Evolutionary conservation across 495 filamentous ascomycete species (phyloP).

Genomic region (Trichodelitschia bisporula): DNA sequence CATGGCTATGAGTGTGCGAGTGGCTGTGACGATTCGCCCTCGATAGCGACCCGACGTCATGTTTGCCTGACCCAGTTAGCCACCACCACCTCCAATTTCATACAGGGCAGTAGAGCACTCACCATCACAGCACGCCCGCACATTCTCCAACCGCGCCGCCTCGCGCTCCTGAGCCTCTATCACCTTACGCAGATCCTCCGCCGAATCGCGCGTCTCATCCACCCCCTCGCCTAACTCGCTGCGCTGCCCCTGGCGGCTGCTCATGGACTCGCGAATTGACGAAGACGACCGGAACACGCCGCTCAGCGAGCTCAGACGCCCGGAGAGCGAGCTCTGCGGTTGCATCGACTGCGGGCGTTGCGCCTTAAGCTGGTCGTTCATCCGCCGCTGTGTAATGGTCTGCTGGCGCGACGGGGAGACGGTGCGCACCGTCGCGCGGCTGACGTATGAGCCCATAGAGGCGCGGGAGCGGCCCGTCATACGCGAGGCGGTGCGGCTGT

Average conservation of each 20-base stretch:
- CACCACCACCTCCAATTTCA: conserved; percentile 1
- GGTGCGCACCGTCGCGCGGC: conserved; percentile 32
- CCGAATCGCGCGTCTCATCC: conserved; percentile 34
- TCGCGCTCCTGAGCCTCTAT: conserved; percentile 53
- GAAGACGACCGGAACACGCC: conserved; percentile 7
- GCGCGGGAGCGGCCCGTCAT: conserved; percentile 29
- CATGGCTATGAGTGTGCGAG: too few relatives aligned
- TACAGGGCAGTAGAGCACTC: conserved; percentile 12
- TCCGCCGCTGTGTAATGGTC: conserved; percentile 6
- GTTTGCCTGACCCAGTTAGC: conserved; percentile 31
- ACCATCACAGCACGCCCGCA: conserved; percentile 95
- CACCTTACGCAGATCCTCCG: conserved; percentile 52
- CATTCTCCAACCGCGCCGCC: conserved; percentile 67
- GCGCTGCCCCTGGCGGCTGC: conserved; percentile 10
- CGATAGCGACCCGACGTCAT: conserved; percentile 35
- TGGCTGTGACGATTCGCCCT: not conserved
- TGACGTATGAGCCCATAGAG: conserved; percentile 68
- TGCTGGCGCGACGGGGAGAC: conserved; percentile 25
- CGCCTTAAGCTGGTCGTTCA: not conserved
- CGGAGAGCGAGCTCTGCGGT: conserved; percentile 6
- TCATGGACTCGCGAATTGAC: conserved; percentile 9
- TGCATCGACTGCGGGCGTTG: conserved; percentile 3
- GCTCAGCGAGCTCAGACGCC: conserved; percentile 13
- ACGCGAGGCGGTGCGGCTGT: conserved; percentile 26
- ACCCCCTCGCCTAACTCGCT: conserved; percentile 7